These are phyloP conservation scores for Chytriomyces confervae DNA, from an alignment of 192 early-diverging fungal genomes.

Conservation along the genomic window DNA sequence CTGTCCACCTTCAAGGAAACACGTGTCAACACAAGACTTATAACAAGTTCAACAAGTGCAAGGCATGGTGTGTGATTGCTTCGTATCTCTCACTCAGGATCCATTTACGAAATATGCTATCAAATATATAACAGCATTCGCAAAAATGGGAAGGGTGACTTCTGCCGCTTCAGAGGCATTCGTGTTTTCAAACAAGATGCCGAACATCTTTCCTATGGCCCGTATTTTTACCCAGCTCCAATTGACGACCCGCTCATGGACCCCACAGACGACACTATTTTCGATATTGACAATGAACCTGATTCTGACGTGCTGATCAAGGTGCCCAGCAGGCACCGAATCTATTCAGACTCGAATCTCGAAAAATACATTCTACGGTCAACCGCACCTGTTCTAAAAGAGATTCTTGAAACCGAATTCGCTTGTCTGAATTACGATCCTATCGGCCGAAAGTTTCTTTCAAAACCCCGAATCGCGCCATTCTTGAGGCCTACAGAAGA, in stretches of 20 bases:
- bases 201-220: conserved; percentile 14
- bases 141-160: conserved; percentile 7
- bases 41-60: not conserved
- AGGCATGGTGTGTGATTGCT: not conserved
- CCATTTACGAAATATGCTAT: not conserved
- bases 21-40: too few relatives aligned
- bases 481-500: not conserved
- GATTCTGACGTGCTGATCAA: not conserved
- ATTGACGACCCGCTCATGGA: too few relatives aligned
- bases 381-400: conserved; percentile 4
- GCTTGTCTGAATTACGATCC: not conserved
- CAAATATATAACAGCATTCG: not conserved
- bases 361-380: conserved; percentile 24
- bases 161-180: conserved; percentile 20
- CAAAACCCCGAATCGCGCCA: not conserved
- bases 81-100: not conserved
- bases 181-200: conserved; percentile 9
- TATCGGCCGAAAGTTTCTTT: not conserved
- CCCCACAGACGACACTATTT: too few relatives aligned
- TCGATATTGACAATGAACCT: not conserved
- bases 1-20: too few relatives aligned
- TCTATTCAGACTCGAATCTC: not conserved
- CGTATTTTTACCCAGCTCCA: not conserved
- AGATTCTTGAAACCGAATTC: conserved; percentile 8
- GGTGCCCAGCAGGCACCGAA: conserved; percentile 3